Percentiles rank a stretch among this genome's conserved stretches.
phyloP scores from a whole-genome alignment of 441 rosid species.

The Bocquillonia castaneifolia region DNA sequence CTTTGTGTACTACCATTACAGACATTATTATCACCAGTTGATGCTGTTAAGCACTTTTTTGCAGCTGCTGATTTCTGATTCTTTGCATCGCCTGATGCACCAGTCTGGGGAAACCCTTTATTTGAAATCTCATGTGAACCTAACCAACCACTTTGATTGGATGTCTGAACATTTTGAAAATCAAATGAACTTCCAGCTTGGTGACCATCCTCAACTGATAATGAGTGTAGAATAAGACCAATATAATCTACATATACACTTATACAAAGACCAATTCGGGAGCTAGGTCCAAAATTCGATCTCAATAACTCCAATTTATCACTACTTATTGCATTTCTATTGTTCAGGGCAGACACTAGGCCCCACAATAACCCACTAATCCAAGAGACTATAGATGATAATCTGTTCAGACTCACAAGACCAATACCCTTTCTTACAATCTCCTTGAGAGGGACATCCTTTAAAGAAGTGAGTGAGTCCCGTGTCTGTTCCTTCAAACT shows the following conservation, averaged over 20 bases:
- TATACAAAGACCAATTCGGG: constrained; percentile 34
- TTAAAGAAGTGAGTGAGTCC: constrained; percentile 38
- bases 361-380: constrained; percentile 84
- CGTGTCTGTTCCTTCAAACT: constrained; percentile 56
- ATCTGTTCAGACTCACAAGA: constrained; percentile 39
- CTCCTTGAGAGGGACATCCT: constrained; percentile 34
- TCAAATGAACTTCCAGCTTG: constrained; percentile 29
- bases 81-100: constrained; percentile 10
- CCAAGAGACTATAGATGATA: constrained; percentile 56
- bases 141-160: constrained; percentile 16
- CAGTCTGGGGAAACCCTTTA: constrained; percentile 11
- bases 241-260: constrained; percentile 41
- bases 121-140: constrained; percentile 20
- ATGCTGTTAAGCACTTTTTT: constrained; percentile 20
- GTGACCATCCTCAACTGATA: constrained; percentile 39
- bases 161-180: constrained; percentile 25
- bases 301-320: constrained; percentile 35
- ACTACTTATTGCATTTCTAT: constrained; percentile 31
- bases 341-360: constrained; percentile 52
- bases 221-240: constrained; percentile 33
- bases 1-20: constrained; percentile 9
- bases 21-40: constrained; percentile 25
- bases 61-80: constrained; percentile 16
- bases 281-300: constrained; percentile 39
- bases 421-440: constrained; percentile 29